Base-by-base conservation (phyloP, 352 stramenopile species). In the Phytophthora agathidicida region DNA sequence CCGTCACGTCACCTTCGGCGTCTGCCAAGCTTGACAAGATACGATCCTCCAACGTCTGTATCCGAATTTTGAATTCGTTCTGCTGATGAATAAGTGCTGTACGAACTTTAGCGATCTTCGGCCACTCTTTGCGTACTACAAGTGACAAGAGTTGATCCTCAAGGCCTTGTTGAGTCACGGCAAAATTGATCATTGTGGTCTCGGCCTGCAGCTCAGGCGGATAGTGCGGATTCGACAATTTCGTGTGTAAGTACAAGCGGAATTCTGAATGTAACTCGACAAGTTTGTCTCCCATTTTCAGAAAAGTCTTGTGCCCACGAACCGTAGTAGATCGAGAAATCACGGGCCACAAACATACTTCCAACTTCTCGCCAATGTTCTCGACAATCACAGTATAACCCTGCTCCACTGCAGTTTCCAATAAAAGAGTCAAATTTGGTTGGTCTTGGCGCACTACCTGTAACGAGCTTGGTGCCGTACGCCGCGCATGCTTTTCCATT, bases 141-240 rank as follows among this genome's bases (percentile, higher is more conserved):
- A 97, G 65, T 7, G 86, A 49, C 14, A 98, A 63, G 0, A 98
- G 59, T 28, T 98, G 90, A 37, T 98, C 93, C 55, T 98, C 93
- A 11, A 98, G 70, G 1, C 91, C 93, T 46, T 83, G 68, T 23
- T 93, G 79, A 2, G 93, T 98, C 24, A 97, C 91, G 3, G 89
- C 80, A 70, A 98, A 98, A 58, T 98, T 98, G 42, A 98, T 88
- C 24, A 98, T 63, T 7, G 91, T 95, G 4, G 88, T 93, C 60
- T 98, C 89, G 9, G 91, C 91, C 55, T 97, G 91, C 5, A 98
- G 45, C 53, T 97, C 93, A 0, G 93, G 91, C 13, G 88, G 88
- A 28, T 95, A 97, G 58, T 97, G 90, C 11, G 93, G 93, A 27
- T 97, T 97, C n/a, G 86, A 95, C 0, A 98, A 73, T 51, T 97